A percentile compares a stretch with the other conserved stretches of the same genome.
Evolutionary conservation across 2,329 filamentous ascomycete genomes (phyloP).

Genomic region (Cladorrhinum sp.): DNA sequence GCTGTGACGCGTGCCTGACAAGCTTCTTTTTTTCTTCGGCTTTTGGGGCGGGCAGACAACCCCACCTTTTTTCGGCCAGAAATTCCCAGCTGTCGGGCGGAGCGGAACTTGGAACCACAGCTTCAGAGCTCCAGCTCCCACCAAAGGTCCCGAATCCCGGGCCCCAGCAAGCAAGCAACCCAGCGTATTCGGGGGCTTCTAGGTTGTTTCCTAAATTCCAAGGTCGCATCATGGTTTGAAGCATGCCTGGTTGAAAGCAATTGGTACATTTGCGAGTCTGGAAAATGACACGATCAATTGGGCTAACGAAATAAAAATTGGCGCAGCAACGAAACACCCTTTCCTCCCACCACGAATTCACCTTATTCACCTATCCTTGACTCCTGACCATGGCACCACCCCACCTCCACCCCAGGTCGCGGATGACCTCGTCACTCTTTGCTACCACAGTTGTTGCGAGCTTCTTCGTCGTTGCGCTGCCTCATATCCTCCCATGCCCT

Average conservation of each 20-base stretch:
- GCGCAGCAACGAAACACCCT: not conserved
- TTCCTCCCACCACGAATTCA: not conserved
- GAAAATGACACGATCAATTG: not conserved
- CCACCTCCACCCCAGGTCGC: conserved; percentile 88
- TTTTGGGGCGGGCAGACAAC: not conserved
- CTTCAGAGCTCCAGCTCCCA: not conserved
- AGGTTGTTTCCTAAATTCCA: not conserved
- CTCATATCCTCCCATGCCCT: conserved; percentile 88
- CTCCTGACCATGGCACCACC: conserved; percentile 71
- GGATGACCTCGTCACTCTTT: conserved; percentile 91
- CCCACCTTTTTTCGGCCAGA: not conserved
- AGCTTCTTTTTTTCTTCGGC: not conserved
- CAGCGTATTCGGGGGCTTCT: not conserved
- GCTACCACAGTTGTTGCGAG: conserved; percentile 85
- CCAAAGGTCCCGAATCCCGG: not conserved
- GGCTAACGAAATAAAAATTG: conserved; percentile 1
- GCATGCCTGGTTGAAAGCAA: not conserved
- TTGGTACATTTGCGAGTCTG: not conserved
- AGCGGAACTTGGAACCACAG: not conserved
- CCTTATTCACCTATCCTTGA: not conserved
- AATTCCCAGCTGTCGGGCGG: not conserved
- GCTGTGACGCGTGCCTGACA: not conserved
- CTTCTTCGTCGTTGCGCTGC: conserved; percentile 87
- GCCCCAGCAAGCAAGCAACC: not conserved
- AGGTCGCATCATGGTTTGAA: conserved; percentile 6